These are phyloP conservation scores for Starmera amethionina DNA, from an alignment of 805 yeast species.

Conservation along the genomic window DNA sequence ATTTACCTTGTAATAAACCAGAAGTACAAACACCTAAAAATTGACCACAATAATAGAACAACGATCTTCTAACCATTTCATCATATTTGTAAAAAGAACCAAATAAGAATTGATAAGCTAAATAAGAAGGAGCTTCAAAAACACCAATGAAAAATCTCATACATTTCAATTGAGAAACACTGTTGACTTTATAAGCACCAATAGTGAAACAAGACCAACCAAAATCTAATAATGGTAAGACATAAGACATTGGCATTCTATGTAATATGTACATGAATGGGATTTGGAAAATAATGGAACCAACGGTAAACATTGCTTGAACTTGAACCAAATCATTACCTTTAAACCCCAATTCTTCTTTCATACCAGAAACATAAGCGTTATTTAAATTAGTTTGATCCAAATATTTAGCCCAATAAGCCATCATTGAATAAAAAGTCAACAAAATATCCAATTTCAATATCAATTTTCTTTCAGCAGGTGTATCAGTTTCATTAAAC, in stretches of 20 bases:
- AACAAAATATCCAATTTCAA: slow-evolving; percentile 47
- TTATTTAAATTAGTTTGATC: slow-evolving; percentile 53
- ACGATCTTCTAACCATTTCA: slow-evolving; percentile 55
- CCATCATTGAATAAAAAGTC: slow-evolving; percentile 45
- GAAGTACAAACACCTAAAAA: slow-evolving; percentile 51
- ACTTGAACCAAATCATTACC: slow-evolving; percentile 59
- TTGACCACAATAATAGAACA: slow-evolving; percentile 52
- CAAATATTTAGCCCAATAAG: slow-evolving; percentile 61
- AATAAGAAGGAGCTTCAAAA: slow-evolving; percentile 59
- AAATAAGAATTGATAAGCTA: slow-evolving; percentile 48
- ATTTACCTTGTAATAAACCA: slow-evolving; percentile 47
- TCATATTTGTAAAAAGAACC: slow-evolving; percentile 50
- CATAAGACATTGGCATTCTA: slow-evolving; percentile 39
- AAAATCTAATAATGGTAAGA: slow-evolving; percentile 39
- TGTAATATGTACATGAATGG: slow-evolving; percentile 57
- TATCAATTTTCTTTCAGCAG: slow-evolving; percentile 34
- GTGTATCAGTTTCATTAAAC: slow-evolving; percentile 9
- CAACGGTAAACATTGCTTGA: slow-evolving; percentile 50
- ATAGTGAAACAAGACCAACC: slow-evolving; percentile 16
- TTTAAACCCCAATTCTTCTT: slow-evolving; percentile 44
- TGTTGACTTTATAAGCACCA: background rate
- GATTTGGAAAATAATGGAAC: slow-evolving; percentile 52
- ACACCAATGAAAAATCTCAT: slow-evolving; percentile 51
- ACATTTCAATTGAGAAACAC: background rate
- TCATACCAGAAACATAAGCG: slow-evolving; percentile 61